Base-by-base conservation (phyloP, 805 yeast genomes). In the Ogataea wickerhamii region DNA sequence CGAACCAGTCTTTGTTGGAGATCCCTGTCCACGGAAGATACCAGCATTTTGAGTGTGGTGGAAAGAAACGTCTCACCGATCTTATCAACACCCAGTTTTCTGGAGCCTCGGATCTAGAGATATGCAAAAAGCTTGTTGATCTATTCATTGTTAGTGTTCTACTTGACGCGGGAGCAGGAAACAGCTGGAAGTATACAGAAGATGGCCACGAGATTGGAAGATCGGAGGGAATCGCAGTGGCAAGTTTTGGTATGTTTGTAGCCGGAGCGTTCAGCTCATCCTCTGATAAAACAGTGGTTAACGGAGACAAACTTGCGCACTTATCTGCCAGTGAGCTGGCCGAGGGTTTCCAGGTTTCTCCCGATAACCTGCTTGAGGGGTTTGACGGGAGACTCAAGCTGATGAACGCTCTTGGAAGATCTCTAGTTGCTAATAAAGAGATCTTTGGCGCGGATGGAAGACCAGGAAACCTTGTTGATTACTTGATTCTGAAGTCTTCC, bases 1-100 rank as follows among this genome's bases (percentile, higher is more conserved):
- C 66, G 3, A 59, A 70, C 8, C 62, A 54, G 23, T 44, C 57
- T 18, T 68, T 69, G 24, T 50, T 55, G 3, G 45, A 56, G 1
- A 79, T 79, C 37, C 84, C 86, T 4, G 77, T 81, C 6, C 85
- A 79, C 55, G 85, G 85, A 2, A 65, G 86, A 39, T 78, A 79
- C 75, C 82, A 77, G 48, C 85, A 79, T 54, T 67, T 79, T 51
- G 76, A 78, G 48, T 74, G 70, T 23, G 74, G 74, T 26, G 69
- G 64, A n/a, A 51, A 53, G 23, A 56, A 55, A 13, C 67, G 84
- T 28, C 63, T 78, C 28, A 71, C 67, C 14, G 40, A 47, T 2
- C 51, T 78, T 40, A 66, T 78, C 19, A 35, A 49, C 4, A 50
- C 43, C 2, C 40, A 51, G 20, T 71, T 78, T 70, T 39, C 57